Evolutionary conservation across 805 yeast species (phyloP).

Genomic region (Jamesozyma gamospora): DNA sequence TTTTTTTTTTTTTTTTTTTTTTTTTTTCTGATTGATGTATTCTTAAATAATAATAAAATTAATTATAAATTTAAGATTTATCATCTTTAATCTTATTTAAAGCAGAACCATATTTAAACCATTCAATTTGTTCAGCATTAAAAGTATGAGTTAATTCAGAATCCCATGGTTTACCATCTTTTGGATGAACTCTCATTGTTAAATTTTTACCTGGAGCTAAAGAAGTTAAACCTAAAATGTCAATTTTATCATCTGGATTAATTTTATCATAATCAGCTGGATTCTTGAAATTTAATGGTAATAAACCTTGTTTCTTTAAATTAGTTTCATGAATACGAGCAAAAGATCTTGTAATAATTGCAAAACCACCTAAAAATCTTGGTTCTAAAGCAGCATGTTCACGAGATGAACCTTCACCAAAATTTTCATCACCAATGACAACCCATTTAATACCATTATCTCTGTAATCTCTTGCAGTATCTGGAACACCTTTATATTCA

Average conservation of each 20-base stretch:
- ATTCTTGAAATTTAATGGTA: slow-evolving; percentile 89
- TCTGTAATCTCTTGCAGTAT: slow-evolving; percentile 90
- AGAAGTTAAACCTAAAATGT: slow-evolving; percentile 71
- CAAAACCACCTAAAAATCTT: slow-evolving; percentile 97
- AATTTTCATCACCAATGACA: slow-evolving; percentile 96
- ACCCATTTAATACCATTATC: slow-evolving; percentile 90
- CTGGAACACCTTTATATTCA: slow-evolving; percentile 91
- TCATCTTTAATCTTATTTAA: slow-evolving; percentile 56
- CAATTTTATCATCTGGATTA: slow-evolving; percentile 81
- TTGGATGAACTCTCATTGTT: slow-evolving; percentile 61
- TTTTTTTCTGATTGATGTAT: too few species aligned
- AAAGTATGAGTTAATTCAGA: slow-evolving; percentile 91
- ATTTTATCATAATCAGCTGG: slow-evolving; percentile 90
- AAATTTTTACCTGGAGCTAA: slow-evolving; percentile 91
- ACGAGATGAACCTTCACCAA: slow-evolving; percentile 99
- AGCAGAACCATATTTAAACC: slow-evolving; percentile 99
- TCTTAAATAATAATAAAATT: too few species aligned
- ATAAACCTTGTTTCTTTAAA: slow-evolving; percentile 98
- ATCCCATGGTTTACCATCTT: slow-evolving; percentile 76
- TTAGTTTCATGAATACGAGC: slow-evolving; percentile 99
- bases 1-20: too few species aligned
- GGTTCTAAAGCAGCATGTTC: slow-evolving; percentile 99
- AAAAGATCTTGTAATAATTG: slow-evolving; percentile 93
- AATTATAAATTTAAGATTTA: not conserved
- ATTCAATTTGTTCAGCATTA: slow-evolving; percentile 92